These are phyloP conservation scores for Hortiboletus campestris DNA, from an alignment of 768 basidiomycete genomes.

Conservation along the genomic window DNA sequence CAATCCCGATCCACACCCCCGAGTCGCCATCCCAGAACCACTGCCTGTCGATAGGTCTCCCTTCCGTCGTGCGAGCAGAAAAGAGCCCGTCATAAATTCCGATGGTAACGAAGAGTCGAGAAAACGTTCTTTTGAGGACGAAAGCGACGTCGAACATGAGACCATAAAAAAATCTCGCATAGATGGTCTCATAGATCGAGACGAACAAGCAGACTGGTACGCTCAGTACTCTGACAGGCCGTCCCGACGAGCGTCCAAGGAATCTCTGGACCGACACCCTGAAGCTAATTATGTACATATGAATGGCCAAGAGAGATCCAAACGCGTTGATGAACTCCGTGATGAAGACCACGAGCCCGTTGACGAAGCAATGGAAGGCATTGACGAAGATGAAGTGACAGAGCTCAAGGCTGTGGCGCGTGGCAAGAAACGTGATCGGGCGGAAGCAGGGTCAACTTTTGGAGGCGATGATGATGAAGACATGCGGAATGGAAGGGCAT, in stretches of 20 bases:
- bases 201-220: constrained; percentile 46
- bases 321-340: constrained; percentile 38
- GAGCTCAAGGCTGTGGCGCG: constrained; percentile 37
- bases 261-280: constrained; percentile 43
- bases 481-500: constrained; percentile 40
- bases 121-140: constrained; percentile 47
- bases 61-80: constrained; percentile 33
- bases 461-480: constrained; percentile 54
- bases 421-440: constrained; percentile 76
- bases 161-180: constrained; percentile 52
- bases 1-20: constrained; percentile 30
- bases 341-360: constrained; percentile 46
- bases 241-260: constrained; percentile 47
- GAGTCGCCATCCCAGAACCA: constrained; percentile 4
- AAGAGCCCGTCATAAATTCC: constrained; percentile 23
- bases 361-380: constrained; percentile 35
- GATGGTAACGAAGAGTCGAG: constrained; percentile 30
- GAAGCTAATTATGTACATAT: constrained; percentile 40
- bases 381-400: constrained; percentile 42
- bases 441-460: constrained; percentile 69
- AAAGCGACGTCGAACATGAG: constrained; percentile 42
- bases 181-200: constrained; percentile 47
- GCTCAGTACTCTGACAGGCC: constrained; percentile 26
- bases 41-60: constrained; percentile 17
- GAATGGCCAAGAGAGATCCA: constrained; percentile 44